These are phyloP conservation scores for Alternaria gansuensis DNA, from an alignment of 2,329 filamentous ascomycete genomes.

Conservation along the genomic window DNA sequence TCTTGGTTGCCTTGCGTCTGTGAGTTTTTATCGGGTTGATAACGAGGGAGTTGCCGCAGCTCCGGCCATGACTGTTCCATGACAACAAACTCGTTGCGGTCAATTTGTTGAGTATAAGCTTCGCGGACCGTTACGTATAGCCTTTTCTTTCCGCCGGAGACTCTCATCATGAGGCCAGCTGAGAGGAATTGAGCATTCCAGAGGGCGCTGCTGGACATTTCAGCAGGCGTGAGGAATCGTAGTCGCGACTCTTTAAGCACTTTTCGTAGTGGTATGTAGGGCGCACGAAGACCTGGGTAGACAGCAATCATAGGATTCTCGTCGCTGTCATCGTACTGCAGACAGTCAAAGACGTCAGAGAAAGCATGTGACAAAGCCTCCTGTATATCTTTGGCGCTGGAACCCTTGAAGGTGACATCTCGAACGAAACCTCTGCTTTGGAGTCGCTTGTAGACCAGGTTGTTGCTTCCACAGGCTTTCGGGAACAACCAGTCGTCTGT, in stretches of 20 bases:
- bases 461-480: constrained; percentile 71
- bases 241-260: constrained; percentile 76
- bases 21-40: constrained; percentile 58
- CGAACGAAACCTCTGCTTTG: constrained; percentile 76
- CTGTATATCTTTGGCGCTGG: constrained; percentile 74
- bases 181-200: constrained; percentile 77
- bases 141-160: constrained; percentile 66
- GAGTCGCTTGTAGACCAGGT: constrained; percentile 74
- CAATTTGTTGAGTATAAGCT: constrained; percentile 73
- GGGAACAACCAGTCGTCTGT: constrained; percentile 70
- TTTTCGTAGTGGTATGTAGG: constrained; percentile 80
- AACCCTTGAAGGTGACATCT: constrained; percentile 67
- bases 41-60: constrained; percentile 68
- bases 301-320: constrained; percentile 38
- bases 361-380: constrained; percentile 71
- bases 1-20: constrained; percentile 48
- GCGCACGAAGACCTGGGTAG: constrained; percentile 68
- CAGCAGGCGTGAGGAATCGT: constrained; percentile 72
- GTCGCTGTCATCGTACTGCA: constrained; percentile 41
- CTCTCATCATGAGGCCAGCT: constrained; percentile 77
- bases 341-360: constrained; percentile 58
- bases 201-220: constrained; percentile 75
- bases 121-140: constrained; percentile 80
- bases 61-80: constrained; percentile 66
- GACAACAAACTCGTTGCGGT: constrained; percentile 31